Percentiles rank a stretch among this genome's conserved stretches.
Conservation (phyloP, 139 green algal species). For the Chlorella sorokiniana region DNA sequence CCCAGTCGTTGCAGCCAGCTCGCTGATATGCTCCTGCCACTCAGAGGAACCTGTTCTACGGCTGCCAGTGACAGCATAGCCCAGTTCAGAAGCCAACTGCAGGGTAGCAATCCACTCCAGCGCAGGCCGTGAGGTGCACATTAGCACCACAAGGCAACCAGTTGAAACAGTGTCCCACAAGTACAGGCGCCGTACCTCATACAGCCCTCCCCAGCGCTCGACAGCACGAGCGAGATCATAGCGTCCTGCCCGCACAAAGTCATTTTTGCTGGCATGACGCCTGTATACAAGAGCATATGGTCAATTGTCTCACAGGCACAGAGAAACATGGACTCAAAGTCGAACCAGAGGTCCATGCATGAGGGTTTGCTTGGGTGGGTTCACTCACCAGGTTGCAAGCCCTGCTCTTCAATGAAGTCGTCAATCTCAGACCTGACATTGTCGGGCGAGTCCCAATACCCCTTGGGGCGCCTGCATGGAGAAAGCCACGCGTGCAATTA, state of each 20-base stretch:
- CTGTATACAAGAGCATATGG: not conserved
- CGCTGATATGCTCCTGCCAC: conserved; percentile 44
- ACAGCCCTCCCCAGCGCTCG: conserved; percentile 62
- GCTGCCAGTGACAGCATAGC: conserved; percentile 12
- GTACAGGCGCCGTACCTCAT: not conserved
- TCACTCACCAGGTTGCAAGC: not conserved
- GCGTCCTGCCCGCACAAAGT: conserved; percentile 44
- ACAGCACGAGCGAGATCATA: conserved; percentile 56
- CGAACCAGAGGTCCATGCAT: too few relatives aligned
- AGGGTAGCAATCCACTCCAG: not conserved
- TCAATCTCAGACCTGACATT: conserved; percentile 58
- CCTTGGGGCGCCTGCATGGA: conserved; percentile 34
- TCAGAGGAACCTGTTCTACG: conserved; percentile 5
- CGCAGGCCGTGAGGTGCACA: not conserved
- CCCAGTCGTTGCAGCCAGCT: conserved; percentile 40
- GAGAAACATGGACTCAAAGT: not conserved
- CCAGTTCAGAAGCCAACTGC: conserved; percentile 39
- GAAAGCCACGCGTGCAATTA: not conserved
- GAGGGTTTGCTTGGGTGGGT: not conserved
- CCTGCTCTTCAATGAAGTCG: conserved; percentile 54
- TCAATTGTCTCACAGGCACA: not conserved
- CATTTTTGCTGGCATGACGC: conserved; percentile 56
- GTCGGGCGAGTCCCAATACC: conserved; percentile 59
- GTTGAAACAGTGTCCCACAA: not conserved
- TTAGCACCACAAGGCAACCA: not conserved